Percentiles rank a stretch among this genome's conserved stretches.
phyloP scores from a whole-genome alignment of 2,329 filamentous ascomycete genomes.

The Polytolypa hystricis region DNA sequence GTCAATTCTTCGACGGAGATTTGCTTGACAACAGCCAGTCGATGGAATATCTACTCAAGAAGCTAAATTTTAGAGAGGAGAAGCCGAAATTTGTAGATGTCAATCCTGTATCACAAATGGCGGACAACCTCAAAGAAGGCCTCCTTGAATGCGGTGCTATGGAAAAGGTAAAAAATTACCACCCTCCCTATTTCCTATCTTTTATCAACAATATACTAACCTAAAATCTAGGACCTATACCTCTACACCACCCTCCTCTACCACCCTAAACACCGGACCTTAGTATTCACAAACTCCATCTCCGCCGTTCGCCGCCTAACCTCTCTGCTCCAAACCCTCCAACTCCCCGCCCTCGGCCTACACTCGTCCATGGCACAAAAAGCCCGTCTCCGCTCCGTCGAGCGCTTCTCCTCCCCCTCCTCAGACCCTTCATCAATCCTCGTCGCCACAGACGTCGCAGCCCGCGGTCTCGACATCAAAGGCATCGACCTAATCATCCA shows the following conservation, averaged over 20 bases:
- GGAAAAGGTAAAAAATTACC: slow-evolving; percentile 58
- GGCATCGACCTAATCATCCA: slow-evolving; percentile 83
- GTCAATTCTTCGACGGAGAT: slow-evolving; percentile 45
- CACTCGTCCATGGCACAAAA: slow-evolving; percentile 97
- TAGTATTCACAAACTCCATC: slow-evolving; percentile 95
- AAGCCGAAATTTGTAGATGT: slow-evolving; percentile 85
- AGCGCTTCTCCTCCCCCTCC: slow-evolving; percentile 63
- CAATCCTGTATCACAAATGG: slow-evolving; percentile 84
- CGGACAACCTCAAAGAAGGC: slow-evolving; percentile 71
- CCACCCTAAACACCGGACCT: slow-evolving; percentile 65
- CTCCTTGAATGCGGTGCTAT: slow-evolving; percentile 84
- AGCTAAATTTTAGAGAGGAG: slow-evolving; percentile 74
- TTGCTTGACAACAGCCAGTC: slow-evolving; percentile 65
- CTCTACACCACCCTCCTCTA: slow-evolving; percentile 80
- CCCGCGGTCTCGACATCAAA: slow-evolving; percentile 85
- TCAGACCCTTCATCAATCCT: slow-evolving; percentile 54
- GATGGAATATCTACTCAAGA: slow-evolving; percentile 85
- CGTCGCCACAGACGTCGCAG: slow-evolving; percentile 86
- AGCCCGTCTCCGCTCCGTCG: slow-evolving; percentile 81
- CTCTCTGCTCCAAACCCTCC: slow-evolving; percentile 72
- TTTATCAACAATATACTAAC: slow-evolving; percentile 13
- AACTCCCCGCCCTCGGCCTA: slow-evolving; percentile 62
- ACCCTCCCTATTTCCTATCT: slow-evolving; percentile 1
- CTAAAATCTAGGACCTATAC: slow-evolving; percentile 61
- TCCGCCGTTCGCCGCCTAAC: slow-evolving; percentile 77